A percentile compares a stretch with the other conserved stretches of the same genome.
Evolutionary conservation across 208 protist species (phyloP).

Genomic region (Vickermania ingenoplastis): DNA sequence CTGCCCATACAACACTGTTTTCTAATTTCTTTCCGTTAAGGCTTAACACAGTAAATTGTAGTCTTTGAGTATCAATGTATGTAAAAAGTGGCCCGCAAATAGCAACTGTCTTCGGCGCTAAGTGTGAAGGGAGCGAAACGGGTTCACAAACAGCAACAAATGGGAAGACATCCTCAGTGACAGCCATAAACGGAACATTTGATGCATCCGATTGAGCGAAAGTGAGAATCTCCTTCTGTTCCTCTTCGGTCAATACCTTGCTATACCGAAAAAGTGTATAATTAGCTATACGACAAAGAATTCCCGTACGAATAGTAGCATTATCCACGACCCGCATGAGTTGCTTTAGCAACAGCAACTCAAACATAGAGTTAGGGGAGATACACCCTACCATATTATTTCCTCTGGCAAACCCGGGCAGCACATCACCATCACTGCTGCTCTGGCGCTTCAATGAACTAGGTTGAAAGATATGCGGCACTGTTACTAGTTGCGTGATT

Average conservation of each 20-base stretch:
- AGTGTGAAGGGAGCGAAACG: constrained; percentile 56
- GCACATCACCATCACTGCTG: no score
- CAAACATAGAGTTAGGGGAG: constrained; percentile 13
- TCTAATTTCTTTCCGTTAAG: constrained; percentile 66
- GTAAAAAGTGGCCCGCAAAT: constrained; percentile 80
- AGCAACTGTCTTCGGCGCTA: constrained; percentile 70
- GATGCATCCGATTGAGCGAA: constrained; percentile 11
- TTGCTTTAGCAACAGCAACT: constrained; percentile 51
- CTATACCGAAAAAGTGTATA: constrained; percentile 67
- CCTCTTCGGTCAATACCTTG: constrained; percentile 28
- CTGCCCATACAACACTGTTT: constrained; percentile 73
- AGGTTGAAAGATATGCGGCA: no score
- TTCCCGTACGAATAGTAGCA: constrained; percentile 2
- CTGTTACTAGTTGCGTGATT: background rate
- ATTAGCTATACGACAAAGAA: constrained; percentile 41
- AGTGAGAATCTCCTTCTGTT: constrained; percentile 23
- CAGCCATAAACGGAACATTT: constrained; percentile 6
- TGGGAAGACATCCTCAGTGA: constrained; percentile 20
- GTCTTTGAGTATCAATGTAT: constrained; percentile 77
- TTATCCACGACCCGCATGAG: constrained; percentile 44
- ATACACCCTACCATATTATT: constrained; percentile 9
- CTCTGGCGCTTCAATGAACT: no score
- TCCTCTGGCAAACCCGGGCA: no score
- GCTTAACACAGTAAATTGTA: constrained; percentile 75
- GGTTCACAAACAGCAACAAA: constrained; percentile 66